Evolutionary conservation across 164 flowering plant genomes (phyloP).

Genomic region (Liriodendron chinense): DNA sequence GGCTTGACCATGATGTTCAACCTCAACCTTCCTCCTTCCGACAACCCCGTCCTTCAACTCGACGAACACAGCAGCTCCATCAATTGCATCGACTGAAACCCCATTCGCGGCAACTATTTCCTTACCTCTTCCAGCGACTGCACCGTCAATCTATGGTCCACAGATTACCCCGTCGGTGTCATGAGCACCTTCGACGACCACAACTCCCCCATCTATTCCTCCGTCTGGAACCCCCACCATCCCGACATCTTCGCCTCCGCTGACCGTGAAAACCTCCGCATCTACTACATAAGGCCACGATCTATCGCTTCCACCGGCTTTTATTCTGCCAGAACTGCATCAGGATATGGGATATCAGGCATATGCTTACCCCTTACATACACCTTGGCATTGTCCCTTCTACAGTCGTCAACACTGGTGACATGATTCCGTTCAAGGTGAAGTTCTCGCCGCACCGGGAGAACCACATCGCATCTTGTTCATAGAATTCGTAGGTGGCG

Average conservation of each 20-base stretch:
- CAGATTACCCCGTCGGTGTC: slow-evolving; percentile 67
- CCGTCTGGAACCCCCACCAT: slow-evolving; percentile 87
- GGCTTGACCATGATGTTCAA: slow-evolving; percentile 91
- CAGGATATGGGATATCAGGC: slow-evolving; percentile 91
- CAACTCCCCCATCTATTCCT: slow-evolving; percentile 77
- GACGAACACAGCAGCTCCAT: slow-evolving; percentile 86
- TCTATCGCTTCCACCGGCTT: slow-evolving; percentile 65
- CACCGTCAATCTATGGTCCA: slow-evolving; percentile 76
- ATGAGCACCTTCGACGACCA: slow-evolving; percentile 86
- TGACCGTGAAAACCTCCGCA: slow-evolving; percentile 77
- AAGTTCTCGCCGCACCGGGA: slow-evolving; percentile 79
- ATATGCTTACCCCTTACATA: slow-evolving; percentile 1
- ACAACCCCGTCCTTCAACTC: slow-evolving; percentile 74
- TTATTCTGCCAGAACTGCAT: slow-evolving; percentile 77
- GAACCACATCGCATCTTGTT: slow-evolving; percentile 61
- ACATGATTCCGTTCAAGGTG: slow-evolving; percentile 57
- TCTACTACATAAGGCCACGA: slow-evolving; percentile 88
- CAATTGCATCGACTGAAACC: slow-evolving; percentile 78
- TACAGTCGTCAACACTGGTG: slow-evolving; percentile 39
- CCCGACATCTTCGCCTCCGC: slow-evolving; percentile 91
- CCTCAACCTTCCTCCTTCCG: slow-evolving; percentile 58
- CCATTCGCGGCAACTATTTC: slow-evolving; percentile 81
- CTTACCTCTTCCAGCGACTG: slow-evolving; percentile 85
- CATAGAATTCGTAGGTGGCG: slow-evolving; percentile 89
- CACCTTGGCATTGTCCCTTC: no score